Percentiles rank a stretch among this genome's conserved stretches.
Conservation (phyloP, 805 yeast genomes). For the Starmerella scarabaei region DNA sequence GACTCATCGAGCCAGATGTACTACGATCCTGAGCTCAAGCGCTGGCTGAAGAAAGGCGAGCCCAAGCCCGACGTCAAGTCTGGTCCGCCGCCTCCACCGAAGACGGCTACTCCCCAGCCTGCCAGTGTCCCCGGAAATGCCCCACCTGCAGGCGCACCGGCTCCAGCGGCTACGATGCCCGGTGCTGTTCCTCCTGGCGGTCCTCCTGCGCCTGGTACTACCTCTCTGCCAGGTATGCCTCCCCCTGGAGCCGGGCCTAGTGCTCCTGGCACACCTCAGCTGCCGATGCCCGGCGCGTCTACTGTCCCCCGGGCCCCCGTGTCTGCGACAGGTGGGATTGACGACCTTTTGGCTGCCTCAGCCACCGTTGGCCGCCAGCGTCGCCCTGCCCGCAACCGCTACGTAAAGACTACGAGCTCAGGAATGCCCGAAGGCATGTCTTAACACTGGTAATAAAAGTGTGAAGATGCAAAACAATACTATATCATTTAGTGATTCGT, state of each 20-base stretch:
- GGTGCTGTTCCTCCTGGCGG: background rate
- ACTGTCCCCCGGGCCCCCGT: no score
- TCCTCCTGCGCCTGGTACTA: conserved; percentile 10
- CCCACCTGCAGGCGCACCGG: background rate
- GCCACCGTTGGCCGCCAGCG: conserved; percentile 3
- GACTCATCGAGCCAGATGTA: conserved; percentile 38
- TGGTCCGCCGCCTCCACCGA: conserved; percentile 65
- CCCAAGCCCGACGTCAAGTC: conserved; percentile 25
- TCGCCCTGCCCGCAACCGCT: background rate
- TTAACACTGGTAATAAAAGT: no score
- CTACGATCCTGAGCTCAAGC: conserved; percentile 68
- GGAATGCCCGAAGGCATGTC: conserved; percentile 2
- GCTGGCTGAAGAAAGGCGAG: conserved; percentile 76
- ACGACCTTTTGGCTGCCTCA: conserved; percentile 31
- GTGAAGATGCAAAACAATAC: no score
- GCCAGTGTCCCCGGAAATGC: conserved; percentile 15
- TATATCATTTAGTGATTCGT: no score
- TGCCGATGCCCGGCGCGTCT: no score
- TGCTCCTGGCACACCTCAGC: background rate
- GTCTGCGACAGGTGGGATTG: conserved; percentile 30
- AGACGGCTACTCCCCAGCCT: conserved; percentile 27
- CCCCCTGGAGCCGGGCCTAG: conserved; percentile 4
- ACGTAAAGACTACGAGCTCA: background rate
- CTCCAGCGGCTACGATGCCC: background rate
- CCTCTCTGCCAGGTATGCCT: background rate